phyloP scores from a whole-genome alignment of 148 eudicot species.

The Chenopodium berlandieri region DNA sequence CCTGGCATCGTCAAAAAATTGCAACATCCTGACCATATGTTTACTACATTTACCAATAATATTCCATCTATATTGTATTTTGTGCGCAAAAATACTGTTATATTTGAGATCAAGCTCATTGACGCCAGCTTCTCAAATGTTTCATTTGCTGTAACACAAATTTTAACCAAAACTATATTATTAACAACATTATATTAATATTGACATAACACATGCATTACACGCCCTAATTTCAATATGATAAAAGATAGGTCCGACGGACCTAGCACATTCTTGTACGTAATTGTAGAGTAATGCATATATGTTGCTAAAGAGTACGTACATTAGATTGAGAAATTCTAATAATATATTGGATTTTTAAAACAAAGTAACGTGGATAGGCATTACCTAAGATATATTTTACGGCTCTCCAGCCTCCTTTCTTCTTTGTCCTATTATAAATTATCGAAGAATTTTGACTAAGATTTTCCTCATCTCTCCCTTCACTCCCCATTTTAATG shows the following conservation, averaged over 20 bases:
- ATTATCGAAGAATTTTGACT: background rate
- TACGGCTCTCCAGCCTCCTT: conserved; percentile 43
- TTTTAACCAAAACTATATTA: too few species aligned
- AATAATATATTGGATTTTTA: background rate
- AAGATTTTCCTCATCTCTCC: conserved; percentile 11
- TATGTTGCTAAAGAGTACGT: too few species aligned
- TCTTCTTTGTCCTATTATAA: background rate
- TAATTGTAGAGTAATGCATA: background rate
- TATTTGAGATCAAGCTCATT: conserved; percentile 54
- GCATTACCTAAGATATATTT: conserved; percentile 35
- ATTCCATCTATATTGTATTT: conserved; percentile 48
- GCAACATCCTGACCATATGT: conserved; percentile 55
- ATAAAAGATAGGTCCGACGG: too few species aligned
- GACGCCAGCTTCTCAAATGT: conserved; percentile 78
- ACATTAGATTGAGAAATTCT: too few species aligned
- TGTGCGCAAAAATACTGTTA: conserved; percentile 43
- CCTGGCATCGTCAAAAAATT: conserved; percentile 53
- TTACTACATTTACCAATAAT: conserved; percentile 40
- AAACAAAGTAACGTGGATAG: background rate
- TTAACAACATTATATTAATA: background rate
- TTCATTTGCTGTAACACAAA: conserved; percentile 46
- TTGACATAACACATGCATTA: background rate
- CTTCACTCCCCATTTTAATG: conserved; percentile 6
- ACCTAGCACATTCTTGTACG: background rate
- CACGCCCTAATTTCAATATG: too few species aligned